Conservation (phyloP, 129 eudicot genomes). For the Heracleum sosnowskyi region DNA sequence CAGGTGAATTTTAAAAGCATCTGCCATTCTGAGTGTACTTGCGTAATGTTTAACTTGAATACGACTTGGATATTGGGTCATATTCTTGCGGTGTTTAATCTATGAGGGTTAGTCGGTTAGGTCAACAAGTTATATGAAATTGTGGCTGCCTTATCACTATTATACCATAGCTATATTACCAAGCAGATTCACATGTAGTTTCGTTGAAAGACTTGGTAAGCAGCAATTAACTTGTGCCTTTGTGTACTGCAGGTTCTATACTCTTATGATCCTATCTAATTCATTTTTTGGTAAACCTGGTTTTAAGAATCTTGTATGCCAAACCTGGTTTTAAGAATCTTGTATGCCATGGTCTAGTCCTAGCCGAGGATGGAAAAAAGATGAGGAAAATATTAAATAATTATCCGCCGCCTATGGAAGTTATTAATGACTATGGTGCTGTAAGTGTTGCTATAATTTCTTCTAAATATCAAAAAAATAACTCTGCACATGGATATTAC, state of each 20-base stretch:
- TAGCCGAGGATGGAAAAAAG: conserved; percentile 95
- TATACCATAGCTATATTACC: neutral
- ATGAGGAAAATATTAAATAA: conserved; percentile 90
- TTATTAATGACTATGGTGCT: conserved; percentile 77
- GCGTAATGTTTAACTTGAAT: too few relatives aligned
- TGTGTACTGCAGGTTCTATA: conserved; percentile 58
- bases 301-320: too few relatives aligned
- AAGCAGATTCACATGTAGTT: neutral
- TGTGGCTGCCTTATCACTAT: neutral
- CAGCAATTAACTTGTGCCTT: neutral
- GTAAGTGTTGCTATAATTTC: conserved; percentile 32
- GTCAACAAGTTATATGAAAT: too few relatives aligned
- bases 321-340: too few relatives aligned
- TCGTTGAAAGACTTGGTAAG: neutral
- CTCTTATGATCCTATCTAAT: conserved; percentile 86
- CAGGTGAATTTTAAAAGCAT: too few relatives aligned
- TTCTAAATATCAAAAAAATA: neutral
- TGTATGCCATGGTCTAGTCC: conserved; percentile 87
- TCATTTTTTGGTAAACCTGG: conserved; percentile 86
- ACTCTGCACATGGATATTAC: neutral
- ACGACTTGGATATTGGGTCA: too few relatives aligned
- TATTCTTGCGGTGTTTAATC: too few relatives aligned
- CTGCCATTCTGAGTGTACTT: too few relatives aligned
- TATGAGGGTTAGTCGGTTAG: too few relatives aligned
- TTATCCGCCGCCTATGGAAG: conserved; percentile 79